Percentiles rank a stretch among this genome's conserved stretches.
Evolutionary conservation across 75 land plant genomes (phyloP).

Genomic region (Azolla pinnata): DNA sequence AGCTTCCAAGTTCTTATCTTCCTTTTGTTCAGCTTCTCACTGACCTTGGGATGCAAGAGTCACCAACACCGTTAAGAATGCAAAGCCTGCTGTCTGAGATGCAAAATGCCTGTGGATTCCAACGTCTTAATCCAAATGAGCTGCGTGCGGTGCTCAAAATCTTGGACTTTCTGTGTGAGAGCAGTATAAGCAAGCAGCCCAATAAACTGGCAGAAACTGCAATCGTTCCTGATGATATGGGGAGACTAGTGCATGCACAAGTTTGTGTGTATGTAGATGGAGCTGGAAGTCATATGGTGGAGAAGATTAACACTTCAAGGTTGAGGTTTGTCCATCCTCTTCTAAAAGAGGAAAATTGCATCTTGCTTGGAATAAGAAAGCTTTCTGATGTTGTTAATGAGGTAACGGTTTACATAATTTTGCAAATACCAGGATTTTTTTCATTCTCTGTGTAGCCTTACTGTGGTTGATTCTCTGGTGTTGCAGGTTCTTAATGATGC

Average conservation of each 20-base stretch:
- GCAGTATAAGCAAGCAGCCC: slow-evolving; percentile 5
- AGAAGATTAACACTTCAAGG: slow-evolving; percentile 63
- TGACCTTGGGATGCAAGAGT: slow-evolving; percentile 73
- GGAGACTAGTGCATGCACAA: slow-evolving; percentile 75
- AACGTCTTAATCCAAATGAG: slow-evolving; percentile 91
- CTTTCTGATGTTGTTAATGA: slow-evolving; percentile 79
- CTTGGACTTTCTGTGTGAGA: slow-evolving; percentile 57
- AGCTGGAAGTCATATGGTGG: slow-evolving; percentile 48
- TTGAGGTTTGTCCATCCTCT: slow-evolving; percentile 78
- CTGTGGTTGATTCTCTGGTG: neutral
- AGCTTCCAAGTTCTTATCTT: slow-evolving; percentile 66
- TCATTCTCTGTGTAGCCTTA: neutral
- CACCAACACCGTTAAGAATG: slow-evolving; percentile 47
- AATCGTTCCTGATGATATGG: slow-evolving; percentile 81
- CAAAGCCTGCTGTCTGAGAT: slow-evolving; percentile 47
- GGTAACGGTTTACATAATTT: slow-evolving; percentile 32
- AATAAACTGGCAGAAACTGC: slow-evolving; percentile 6
- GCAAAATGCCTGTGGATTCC: slow-evolving; percentile 71
- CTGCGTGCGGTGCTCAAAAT: slow-evolving; percentile 76
- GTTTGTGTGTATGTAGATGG: slow-evolving; percentile 87
- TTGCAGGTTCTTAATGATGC: slow-evolving; percentile 59
- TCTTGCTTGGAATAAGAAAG: slow-evolving; percentile 61
- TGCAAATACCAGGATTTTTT: no score
- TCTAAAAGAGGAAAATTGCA: slow-evolving; percentile 47
- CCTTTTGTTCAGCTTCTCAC: slow-evolving; percentile 69